A percentile compares a stretch with the other conserved stretches of the same genome.
Conservation (phyloP, 1,284 basidiomycete genomes). For the Sanguinoderma infundibulare region DNA sequence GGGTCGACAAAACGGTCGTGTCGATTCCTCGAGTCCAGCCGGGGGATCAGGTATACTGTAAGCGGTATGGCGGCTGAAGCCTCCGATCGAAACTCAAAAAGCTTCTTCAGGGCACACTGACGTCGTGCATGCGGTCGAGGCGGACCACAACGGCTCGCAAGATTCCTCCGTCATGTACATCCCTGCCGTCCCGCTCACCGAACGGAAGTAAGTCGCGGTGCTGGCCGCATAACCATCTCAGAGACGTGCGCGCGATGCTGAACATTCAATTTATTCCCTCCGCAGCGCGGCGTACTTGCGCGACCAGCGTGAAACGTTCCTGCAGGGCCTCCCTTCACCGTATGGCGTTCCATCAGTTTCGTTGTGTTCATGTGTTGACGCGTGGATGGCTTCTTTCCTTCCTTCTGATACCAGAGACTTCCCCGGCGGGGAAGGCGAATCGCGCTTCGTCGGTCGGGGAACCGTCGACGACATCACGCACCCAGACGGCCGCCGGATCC, state of each 20-base stretch:
- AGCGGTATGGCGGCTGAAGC: conserved; percentile 19
- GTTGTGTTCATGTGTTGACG: background rate
- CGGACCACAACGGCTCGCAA: conserved; percentile 56
- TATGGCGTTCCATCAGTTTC: conserved; percentile 37
- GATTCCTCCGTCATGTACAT: conserved; percentile 85
- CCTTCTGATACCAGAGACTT: conserved; percentile 72
- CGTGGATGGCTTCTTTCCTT: background rate
- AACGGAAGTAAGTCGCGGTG: conserved; percentile 52
- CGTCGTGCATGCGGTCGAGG: conserved; percentile 75
- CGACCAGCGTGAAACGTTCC: conserved; percentile 61
- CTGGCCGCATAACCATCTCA: background rate
- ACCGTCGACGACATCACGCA: conserved; percentile 46
- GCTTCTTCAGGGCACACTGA: conserved; percentile 60
- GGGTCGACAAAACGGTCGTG: conserved; percentile 56
- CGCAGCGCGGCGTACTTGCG: conserved; percentile 63
- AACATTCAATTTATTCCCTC: background rate
- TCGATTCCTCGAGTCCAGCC: conserved; percentile 62
- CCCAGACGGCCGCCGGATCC: conserved; percentile 37
- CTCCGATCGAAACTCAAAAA: background rate
- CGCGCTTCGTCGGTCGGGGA: conserved; percentile 54
- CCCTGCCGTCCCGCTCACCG: conserved; percentile 74
- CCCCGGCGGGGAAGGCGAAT: conserved; percentile 76
- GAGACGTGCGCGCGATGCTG: background rate
- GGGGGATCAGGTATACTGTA: conserved; percentile 80
- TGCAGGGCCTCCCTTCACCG: conserved; percentile 61